Base-by-base conservation (phyloP, 2,329 filamentous ascomycete genomes). In the Rhexocercosporidium sp. region DNA sequence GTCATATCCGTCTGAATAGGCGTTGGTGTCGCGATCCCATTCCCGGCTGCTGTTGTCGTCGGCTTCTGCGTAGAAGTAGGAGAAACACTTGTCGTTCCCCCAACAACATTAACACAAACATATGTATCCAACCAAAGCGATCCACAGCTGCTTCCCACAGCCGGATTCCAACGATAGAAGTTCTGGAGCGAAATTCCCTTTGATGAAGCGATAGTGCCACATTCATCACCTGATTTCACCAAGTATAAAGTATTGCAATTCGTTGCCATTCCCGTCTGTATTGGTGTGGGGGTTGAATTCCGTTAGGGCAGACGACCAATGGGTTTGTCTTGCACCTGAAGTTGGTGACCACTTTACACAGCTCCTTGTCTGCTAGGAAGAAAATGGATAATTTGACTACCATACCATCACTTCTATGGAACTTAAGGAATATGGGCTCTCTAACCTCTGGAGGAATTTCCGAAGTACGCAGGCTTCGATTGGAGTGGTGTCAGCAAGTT, bases 241-340 rank as follows among this genome's bases (percentile, higher is more conserved):
- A 68, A 54, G 59, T 77, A 68, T 57, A 78, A 79, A 44, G 68
- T 74, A 14, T 77, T 71, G 29, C 77, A 78, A 64, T 75, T 76
- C 9, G 64, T 57, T 14, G 72, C 69, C 68, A 79, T 77, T 54
- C 73, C 73, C 2, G 73, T 59, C 62, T 78, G 76, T 16, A 67
- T 74, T 8, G 77, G 75, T 20, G 70, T 69, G 0, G 78, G 77
- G 3, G 70, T 49, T 47, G 59, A 12, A n/a, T n/a, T n/a, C n/a
- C n/a, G n/a, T n/a, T n/a, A n/a, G n/a, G n/a, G n/a, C n/a, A n/a
- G n/a, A n/a, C n/a, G n/a, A n/a, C n/a, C n/a, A n/a, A n/a, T n/a
- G n/a, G n/a, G n/a, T n/a, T n/a, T n/a, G n/a, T n/a, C n/a, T n/a
- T n/a, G n/a, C n/a, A n/a, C n/a, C n/a, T n/a, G n/a, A n/a, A n/a